phyloP scores from a whole-genome alignment of 345 rosid species.

The Alliaria petiolata region DNA sequence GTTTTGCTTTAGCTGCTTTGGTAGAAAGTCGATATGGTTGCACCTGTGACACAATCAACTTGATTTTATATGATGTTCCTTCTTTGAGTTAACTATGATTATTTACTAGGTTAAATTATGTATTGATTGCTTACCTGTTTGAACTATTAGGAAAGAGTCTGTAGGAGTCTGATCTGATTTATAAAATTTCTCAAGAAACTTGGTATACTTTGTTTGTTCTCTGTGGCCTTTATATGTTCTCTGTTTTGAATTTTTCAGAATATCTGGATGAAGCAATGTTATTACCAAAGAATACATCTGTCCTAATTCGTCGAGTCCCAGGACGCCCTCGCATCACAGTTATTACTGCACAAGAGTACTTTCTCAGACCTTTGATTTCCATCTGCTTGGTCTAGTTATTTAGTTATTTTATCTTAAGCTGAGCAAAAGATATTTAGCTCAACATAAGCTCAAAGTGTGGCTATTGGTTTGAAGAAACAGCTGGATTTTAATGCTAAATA shows the following conservation, averaged over 20 bases:
- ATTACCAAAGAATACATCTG: constrained; percentile 97
- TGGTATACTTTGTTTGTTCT: background rate
- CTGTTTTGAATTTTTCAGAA: constrained; percentile 77
- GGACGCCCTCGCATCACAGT: constrained; percentile 96
- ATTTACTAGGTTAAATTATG: background rate
- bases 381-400: constrained; percentile 16
- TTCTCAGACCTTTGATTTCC: constrained; percentile 46
- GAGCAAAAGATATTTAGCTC: background rate
- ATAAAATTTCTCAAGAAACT: background rate
- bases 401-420: constrained; percentile 3
- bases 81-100: background rate
- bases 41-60: background rate
- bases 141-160: background rate
- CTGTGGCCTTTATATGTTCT: constrained; percentile 16
- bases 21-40: background rate
- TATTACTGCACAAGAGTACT: constrained; percentile 83
- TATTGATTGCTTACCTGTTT: background rate
- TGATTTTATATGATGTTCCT: background rate
- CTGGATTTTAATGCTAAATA: background rate
- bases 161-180: constrained; percentile 5
- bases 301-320: constrained; percentile 95
- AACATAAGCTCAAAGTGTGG: background rate
- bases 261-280: constrained; percentile 92
- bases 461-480: background rate
- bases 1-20: background rate